These are phyloP conservation scores for Fremontodendron californicum DNA, from an alignment of 345 rosid species.

Conservation along the genomic window DNA sequence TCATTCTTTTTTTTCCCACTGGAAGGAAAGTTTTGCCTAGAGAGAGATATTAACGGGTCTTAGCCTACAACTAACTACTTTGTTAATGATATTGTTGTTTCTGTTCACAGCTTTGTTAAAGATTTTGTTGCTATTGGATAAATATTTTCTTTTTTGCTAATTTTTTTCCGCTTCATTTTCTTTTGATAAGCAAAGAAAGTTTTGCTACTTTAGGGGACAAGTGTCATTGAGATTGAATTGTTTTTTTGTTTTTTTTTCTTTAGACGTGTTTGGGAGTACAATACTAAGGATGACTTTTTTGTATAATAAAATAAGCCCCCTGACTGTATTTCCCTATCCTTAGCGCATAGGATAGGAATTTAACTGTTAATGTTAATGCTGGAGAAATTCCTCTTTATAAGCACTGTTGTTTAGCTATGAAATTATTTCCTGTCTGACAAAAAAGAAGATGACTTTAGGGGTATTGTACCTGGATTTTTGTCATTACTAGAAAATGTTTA, in stretches of 20 bases:
- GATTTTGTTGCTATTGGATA: neutral
- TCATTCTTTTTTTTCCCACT: neutral
- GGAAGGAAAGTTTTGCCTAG: neutral
- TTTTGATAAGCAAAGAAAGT: neutral
- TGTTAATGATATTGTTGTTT: neutral
- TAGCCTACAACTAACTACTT: neutral
- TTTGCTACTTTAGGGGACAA: neutral
- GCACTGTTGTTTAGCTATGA: neutral
- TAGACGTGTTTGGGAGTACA: neutral
- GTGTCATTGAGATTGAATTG: neutral
- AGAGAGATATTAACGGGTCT: neutral
- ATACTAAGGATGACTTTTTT: neutral
- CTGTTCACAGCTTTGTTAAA: too few relatives aligned
- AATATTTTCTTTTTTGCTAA: neutral
- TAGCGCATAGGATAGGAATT: neutral
- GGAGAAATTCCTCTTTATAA: neutral
- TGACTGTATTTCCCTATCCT: neutral
- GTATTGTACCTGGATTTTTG: neutral
- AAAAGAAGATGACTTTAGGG: neutral
- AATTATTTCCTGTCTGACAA: too few relatives aligned
- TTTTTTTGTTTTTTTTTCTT: neutral
- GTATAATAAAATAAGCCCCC: neutral
- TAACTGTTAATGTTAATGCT: neutral
- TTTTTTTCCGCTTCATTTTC: neutral
- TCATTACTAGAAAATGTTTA: neutral